Evolutionary conservation across 2,329 filamentous ascomycete genomes (phyloP).

Genomic region (Alternaria novae-zelandiae): DNA sequence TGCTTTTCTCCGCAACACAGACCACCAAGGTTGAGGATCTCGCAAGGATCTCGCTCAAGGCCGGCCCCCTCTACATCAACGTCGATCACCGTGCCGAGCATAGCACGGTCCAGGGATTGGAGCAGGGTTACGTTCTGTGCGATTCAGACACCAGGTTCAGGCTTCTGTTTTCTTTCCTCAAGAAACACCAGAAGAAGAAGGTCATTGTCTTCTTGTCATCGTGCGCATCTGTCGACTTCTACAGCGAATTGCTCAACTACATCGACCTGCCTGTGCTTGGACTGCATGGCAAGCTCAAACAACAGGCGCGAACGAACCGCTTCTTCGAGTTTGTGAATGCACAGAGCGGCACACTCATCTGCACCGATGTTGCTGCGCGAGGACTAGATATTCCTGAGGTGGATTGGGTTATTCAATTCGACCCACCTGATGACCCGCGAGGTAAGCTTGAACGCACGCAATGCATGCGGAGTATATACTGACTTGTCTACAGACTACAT

Average conservation of each 20-base stretch:
- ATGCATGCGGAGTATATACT: constrained; percentile 68
- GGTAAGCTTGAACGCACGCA: not conserved
- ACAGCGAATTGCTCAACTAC: constrained; percentile 92
- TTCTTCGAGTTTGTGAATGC: constrained; percentile 97
- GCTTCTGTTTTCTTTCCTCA: constrained; percentile 91
- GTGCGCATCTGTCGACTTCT: constrained; percentile 94
- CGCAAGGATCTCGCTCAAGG: constrained; percentile 87
- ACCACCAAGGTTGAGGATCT: constrained; percentile 98
- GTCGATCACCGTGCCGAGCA: constrained; percentile 90
- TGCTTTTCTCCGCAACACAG: constrained; percentile 98
- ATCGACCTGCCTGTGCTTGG: constrained; percentile 90
- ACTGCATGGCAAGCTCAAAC: constrained; percentile 92
- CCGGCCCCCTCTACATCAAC: constrained; percentile 94
- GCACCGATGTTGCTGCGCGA: constrained; percentile 94
- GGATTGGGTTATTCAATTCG: constrained; percentile 91
- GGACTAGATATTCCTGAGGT: constrained; percentile 95
- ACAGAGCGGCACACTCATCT: constrained; percentile 85
- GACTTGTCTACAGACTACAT: constrained; percentile 75
- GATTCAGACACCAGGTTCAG: constrained; percentile 94
- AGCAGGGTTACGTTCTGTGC: constrained; percentile 95
- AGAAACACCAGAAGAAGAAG: constrained; percentile 92
- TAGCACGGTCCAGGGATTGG: constrained; percentile 89
- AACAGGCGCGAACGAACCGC: constrained; percentile 97
- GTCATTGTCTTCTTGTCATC: constrained; percentile 91
- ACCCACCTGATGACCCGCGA: constrained; percentile 1